These are phyloP conservation scores for Aspergillus olivimuriae DNA, from an alignment of 495 filamentous ascomycete genomes.

Conservation along the genomic window DNA sequence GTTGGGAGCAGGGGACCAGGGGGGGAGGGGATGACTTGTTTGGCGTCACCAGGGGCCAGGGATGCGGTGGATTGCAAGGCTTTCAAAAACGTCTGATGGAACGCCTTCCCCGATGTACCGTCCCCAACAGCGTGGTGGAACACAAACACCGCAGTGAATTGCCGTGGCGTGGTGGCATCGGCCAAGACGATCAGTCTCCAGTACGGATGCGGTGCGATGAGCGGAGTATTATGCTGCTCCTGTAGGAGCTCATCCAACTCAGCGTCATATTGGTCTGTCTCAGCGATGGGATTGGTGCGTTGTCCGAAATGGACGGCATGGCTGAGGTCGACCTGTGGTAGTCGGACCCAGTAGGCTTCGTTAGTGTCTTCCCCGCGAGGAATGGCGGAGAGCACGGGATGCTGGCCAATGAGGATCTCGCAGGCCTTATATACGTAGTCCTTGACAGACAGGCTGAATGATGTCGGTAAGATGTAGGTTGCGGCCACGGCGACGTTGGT, in stretches of 20 bases:
- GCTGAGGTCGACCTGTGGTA: slow-evolving; percentile 35
- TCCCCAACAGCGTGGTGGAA: slow-evolving; percentile 34
- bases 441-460: slow-evolving; percentile 23
- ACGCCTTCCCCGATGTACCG: slow-evolving; percentile 30
- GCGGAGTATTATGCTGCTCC: slow-evolving; percentile 30
- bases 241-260: slow-evolving; percentile 31
- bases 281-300: slow-evolving; percentile 12
- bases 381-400: slow-evolving; percentile 39
- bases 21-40: slow-evolving; percentile 19
- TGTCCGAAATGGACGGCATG: slow-evolving; percentile 26
- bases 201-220: slow-evolving; percentile 23
- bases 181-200: slow-evolving; percentile 35
- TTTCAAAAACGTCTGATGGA: slow-evolving; percentile 25
- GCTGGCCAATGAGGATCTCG: slow-evolving; percentile 28
- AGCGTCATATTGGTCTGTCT: slow-evolving; percentile 5
- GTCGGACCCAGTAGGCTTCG: slow-evolving; percentile 38
- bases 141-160: slow-evolving; percentile 31
- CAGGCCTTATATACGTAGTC: slow-evolving; percentile 33
- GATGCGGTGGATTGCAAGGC: slow-evolving; percentile 14
- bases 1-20: no score
- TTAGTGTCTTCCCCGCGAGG: slow-evolving; percentile 33
- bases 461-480: slow-evolving; percentile 27
- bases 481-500: slow-evolving; percentile 35
- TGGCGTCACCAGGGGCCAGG: slow-evolving; percentile 12
- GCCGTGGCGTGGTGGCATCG: slow-evolving; percentile 11